phyloP scores from a whole-genome alignment of 148 eudicot species.

The Silene conica region DNA sequence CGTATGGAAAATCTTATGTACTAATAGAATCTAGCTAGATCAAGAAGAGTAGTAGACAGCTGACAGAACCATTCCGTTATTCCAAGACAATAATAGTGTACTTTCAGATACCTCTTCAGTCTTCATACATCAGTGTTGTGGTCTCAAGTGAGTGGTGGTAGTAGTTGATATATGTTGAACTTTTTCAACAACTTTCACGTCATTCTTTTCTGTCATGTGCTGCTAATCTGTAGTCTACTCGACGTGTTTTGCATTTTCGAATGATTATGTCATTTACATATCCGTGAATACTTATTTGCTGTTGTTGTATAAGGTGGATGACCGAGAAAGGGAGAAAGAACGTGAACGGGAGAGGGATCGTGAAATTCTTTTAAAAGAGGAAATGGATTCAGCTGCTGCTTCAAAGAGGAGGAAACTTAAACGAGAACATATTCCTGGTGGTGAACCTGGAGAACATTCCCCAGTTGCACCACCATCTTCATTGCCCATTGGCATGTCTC shows the following conservation, averaged over 20 bases:
- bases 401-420: constrained; percentile 88
- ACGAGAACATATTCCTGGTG: constrained; percentile 66
- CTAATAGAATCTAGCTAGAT: neutral
- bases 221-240: neutral
- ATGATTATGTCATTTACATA: neutral
- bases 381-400: constrained; percentile 60
- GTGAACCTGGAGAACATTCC: constrained; percentile 79
- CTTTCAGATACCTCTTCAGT: neutral
- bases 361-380: constrained; percentile 58
- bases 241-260: neutral
- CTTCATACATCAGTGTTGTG: neutral
- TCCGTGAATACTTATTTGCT: neutral
- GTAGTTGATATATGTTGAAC: neutral
- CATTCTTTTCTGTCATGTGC: neutral
- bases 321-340: constrained; percentile 64
- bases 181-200: neutral
- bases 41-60: neutral
- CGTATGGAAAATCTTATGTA: neutral
- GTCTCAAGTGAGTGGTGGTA: neutral
- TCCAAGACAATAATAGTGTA: neutral
- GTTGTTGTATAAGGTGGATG: constrained; percentile 54
- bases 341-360: constrained; percentile 60
- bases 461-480: constrained; percentile 62
- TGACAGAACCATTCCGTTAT: neutral
- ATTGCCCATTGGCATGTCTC: constrained; percentile 44